These are phyloP conservation scores for Annona squamosa DNA, from an alignment of 164 flowering plant species.

Conservation along the genomic window DNA sequence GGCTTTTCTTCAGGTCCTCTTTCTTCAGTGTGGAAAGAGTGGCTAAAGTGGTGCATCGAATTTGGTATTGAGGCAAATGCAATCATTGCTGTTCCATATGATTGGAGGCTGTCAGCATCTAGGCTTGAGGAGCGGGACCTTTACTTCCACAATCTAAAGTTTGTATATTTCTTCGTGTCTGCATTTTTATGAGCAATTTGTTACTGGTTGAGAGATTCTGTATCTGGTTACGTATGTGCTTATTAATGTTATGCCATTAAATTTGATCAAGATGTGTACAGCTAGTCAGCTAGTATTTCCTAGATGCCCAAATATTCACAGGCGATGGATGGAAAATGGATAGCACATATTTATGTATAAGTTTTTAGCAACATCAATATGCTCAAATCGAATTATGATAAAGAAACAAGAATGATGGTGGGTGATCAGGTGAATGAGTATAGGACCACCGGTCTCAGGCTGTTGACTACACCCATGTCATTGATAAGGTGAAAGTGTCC, in stretches of 20 bases:
- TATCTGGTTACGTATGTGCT: not conserved
- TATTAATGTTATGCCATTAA: no score
- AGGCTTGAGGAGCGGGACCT: conserved; percentile 97
- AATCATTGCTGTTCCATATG: conserved; percentile 91
- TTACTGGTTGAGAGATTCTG: not conserved
- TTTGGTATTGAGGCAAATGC: conserved; percentile 97
- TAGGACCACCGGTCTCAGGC: no score
- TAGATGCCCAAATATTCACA: not conserved
- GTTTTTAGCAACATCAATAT: not conserved
- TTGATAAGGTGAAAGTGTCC: no score
- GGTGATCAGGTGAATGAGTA: no score
- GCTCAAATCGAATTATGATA: no score
- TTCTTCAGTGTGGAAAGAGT: conserved; percentile 97
- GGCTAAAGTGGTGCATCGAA: conserved; percentile 98
- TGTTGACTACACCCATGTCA: no score
- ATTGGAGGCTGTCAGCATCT: conserved; percentile 95
- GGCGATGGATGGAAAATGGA: not conserved
- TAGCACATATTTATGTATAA: not conserved
- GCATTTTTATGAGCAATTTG: not conserved
- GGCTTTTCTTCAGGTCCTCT: conserved; percentile 67
- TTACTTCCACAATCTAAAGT: conserved; percentile 97
- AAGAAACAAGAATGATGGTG: no score
- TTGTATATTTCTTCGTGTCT: conserved; percentile 22
- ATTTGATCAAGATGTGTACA: not conserved
- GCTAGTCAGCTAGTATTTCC: not conserved